Evolutionary conservation across 202 grass and related monocot genomes (phyloP).

Genomic region (Thinopyrum obtusiflorum): DNA sequence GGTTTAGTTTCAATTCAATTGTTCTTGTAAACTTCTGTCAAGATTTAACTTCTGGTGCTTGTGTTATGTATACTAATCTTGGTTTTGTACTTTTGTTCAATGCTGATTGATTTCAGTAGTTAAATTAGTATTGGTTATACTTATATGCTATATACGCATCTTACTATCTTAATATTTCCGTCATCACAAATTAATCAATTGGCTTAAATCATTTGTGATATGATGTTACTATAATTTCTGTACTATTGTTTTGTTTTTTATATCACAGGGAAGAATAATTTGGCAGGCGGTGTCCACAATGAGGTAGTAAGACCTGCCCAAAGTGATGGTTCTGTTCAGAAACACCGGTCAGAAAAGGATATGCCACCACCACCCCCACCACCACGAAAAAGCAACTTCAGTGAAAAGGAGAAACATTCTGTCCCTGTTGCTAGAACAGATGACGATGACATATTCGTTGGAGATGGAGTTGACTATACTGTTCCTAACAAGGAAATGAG

Average conservation of each 20-base stretch:
- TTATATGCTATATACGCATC: neutral
- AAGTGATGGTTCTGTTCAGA: conserved; percentile 49
- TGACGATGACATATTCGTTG: conserved; percentile 85
- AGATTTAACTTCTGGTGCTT: conserved; percentile 12
- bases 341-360: conserved; percentile 54
- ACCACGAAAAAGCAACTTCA: conserved; percentile 44
- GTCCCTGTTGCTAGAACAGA: conserved; percentile 50
- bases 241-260: conserved; percentile 3
- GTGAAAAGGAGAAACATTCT: conserved; percentile 50
- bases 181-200: neutral
- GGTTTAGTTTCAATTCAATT: conserved; percentile 7
- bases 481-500: conserved; percentile 90
- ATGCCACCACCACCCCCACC: conserved; percentile 56
- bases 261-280: conserved; percentile 56
- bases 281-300: conserved; percentile 47
- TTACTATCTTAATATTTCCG: neutral
- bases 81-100: conserved; percentile 12
- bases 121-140: neutral
- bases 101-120: neutral
- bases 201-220: conserved; percentile 5
- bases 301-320: conserved; percentile 53
- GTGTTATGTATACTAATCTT: neutral
- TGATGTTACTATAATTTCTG: conserved; percentile 9
- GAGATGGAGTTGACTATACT: conserved; percentile 80
- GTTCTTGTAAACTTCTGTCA: neutral